Conservation (phyloP, 371 early-diverging fungal genomes). For the Mortierella sp. region DNA sequence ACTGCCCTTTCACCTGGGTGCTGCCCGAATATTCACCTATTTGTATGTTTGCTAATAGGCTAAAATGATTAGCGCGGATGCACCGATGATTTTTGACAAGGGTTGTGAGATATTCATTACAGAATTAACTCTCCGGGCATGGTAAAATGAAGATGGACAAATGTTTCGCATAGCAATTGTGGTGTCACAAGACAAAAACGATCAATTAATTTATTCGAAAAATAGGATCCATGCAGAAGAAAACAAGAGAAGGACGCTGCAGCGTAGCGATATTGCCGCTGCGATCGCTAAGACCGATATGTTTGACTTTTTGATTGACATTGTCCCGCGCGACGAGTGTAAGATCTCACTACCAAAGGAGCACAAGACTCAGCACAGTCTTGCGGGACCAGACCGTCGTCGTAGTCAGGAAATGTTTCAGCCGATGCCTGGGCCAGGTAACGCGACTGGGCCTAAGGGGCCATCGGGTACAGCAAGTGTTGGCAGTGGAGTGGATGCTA, state of each 20-base stretch:
- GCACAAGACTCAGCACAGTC: conserved; percentile 15
- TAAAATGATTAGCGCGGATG: conserved; percentile 62
- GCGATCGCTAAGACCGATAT: conserved; percentile 97
- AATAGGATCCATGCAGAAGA: conserved; percentile 97
- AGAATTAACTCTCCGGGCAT: conserved; percentile 96
- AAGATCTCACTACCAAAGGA: conserved; percentile 26
- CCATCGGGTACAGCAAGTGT: conserved; percentile 12
- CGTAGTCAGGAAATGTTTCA: conserved; percentile 44
- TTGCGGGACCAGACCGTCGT: conserved; percentile 24
- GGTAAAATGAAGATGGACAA: conserved; percentile 60
- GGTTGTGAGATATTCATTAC: conserved; percentile 98
- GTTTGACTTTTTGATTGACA: conserved; percentile 99
- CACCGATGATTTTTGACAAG: conserved; percentile 97
- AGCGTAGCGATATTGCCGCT: conserved; percentile 95
- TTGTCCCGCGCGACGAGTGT: conserved; percentile 94
- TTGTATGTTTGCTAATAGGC: conserved; percentile 15
- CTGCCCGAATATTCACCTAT: not conserved
- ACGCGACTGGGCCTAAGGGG: conserved; percentile 25
- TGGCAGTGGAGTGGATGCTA: conserved; percentile 13
- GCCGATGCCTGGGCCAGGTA: conserved; percentile 35
- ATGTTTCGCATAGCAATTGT: not conserved
- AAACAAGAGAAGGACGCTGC: conserved; percentile 97
- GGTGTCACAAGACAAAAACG: not conserved
- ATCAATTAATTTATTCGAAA: not conserved
- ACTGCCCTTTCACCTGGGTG: not conserved